These are phyloP conservation scores for Aureobasidium subglaciale DNA, from an alignment of 2,329 filamentous ascomycete species.

Conservation along the genomic window DNA sequence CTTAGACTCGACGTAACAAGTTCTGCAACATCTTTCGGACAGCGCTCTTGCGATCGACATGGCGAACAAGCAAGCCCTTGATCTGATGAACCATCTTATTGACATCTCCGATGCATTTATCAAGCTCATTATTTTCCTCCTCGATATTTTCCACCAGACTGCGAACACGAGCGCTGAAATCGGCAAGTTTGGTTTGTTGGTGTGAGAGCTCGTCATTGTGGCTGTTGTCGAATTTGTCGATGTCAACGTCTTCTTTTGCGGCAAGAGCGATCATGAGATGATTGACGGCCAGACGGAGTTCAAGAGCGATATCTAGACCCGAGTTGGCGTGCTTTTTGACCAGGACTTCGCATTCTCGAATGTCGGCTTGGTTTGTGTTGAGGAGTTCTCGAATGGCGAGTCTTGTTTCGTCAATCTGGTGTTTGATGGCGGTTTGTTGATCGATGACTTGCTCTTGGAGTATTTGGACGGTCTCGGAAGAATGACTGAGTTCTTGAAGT, in stretches of 20 bases:
- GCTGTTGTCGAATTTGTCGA: too few relatives aligned
- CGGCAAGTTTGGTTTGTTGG: too few relatives aligned
- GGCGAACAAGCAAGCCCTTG: too few relatives aligned
- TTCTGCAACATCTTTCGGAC: too few relatives aligned
- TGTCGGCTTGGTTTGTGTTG: background rate
- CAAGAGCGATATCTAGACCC: background rate
- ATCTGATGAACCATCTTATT: too few relatives aligned
- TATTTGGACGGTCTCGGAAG: background rate
- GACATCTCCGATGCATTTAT: too few relatives aligned
- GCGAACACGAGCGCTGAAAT: too few relatives aligned
- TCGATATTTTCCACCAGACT: too few relatives aligned
- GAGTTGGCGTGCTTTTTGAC: background rate
- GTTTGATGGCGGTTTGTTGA: background rate
- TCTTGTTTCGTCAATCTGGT: background rate
- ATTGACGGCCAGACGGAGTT: background rate
- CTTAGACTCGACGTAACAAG: too few relatives aligned
- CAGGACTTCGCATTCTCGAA: background rate
- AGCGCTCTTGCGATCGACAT: too few relatives aligned
- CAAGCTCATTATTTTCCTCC: too few relatives aligned
- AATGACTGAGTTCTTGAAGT: background rate
- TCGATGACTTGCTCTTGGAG: background rate
- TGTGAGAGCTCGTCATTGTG: too few relatives aligned
- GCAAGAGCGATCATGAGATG: background rate
- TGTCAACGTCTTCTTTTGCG: background rate
- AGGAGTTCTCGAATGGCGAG: background rate